Evolutionary conservation across 2,329 filamentous ascomycete species (phyloP), one percentile per base, ranked within the genome.

Genomic region (Huntiella decipiens): DNA sequence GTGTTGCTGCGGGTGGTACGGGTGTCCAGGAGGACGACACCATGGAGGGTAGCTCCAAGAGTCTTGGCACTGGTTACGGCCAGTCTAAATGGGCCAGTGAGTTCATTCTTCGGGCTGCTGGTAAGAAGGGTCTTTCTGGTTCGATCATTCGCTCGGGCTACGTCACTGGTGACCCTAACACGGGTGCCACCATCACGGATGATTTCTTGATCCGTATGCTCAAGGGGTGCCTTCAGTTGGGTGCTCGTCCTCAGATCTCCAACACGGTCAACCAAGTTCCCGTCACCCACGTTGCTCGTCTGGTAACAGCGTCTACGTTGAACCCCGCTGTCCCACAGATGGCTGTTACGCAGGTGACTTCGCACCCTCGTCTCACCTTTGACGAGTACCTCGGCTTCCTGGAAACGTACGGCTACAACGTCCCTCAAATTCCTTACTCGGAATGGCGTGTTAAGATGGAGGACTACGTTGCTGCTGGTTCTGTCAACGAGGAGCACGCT

Each of bases 211-310:
- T 94, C 52, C 76, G 88, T 35, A 74, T 95, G 63, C 64, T 79
- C 47, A 94, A 95, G 64, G 87, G 85, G 48, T 93, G 85, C 55
- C 66, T 93, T 43, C 87, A 96, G 61, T 67, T 95, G 2, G 65
- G 65, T 2, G 68, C 70, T 2, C 71, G 84, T 0, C 88, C 87
- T 1, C 70, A 73, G 53, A 92, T 95, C 53, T 62, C 68, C 58
- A 96, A 94, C 65, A 83, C 84, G 0, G 76, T 95, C 60, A 96
- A 95, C 64, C 76, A 79, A 60, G 82, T 94, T 0, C 87, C 88
- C 0, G 86, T 94, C 19, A 76, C 77, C 51, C 84, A 93, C 53
- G 86, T 95, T 33, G 74, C 79, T 1, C 70, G 74, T n/a, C 73
- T 93, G 5, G 80, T 93, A 19, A 75, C 85, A 13, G 83, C 86